phyloP scores from a whole-genome alignment of 2,329 filamentous ascomycete species.

The Pseudogymnoascus sp. region DNA sequence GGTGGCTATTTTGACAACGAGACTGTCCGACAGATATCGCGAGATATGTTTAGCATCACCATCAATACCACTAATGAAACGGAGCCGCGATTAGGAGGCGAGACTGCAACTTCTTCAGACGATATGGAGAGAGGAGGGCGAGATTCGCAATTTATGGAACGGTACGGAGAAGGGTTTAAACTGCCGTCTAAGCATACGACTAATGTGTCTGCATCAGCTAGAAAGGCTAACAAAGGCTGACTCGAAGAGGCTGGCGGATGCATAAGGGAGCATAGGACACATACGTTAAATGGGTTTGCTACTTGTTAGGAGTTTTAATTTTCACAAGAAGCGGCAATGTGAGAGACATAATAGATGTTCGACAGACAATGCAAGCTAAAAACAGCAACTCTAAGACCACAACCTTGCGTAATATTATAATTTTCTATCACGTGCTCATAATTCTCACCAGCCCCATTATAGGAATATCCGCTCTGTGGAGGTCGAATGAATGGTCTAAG shows the following conservation, averaged over 20 bases:
- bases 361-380: not conserved
- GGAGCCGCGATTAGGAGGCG: slow-evolving; percentile 13
- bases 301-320: not conserved
- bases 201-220: not conserved
- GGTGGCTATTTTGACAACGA: slow-evolving; percentile 28
- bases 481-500: not conserved
- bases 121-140: slow-evolving; percentile 13
- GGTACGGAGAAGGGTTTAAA: slow-evolving; percentile 22
- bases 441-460: not conserved
- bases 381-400: no score
- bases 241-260: not conserved
- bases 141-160: slow-evolving; percentile 22
- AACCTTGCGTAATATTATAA: not conserved
- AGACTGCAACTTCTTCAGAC: slow-evolving; percentile 11
- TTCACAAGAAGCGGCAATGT: not conserved
- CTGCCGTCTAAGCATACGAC: not conserved
- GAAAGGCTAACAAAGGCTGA: not conserved
- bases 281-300: not conserved
- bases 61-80: slow-evolving; percentile 17
- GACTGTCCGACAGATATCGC: slow-evolving; percentile 29
- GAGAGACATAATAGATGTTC: not conserved
- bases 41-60: slow-evolving; percentile 26
- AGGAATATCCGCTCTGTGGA: not conserved
- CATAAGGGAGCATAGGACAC: not conserved
- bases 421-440: not conserved